Conservation (phyloP, 257 asterid genomes). For the Forsythia viridissima region DNA sequence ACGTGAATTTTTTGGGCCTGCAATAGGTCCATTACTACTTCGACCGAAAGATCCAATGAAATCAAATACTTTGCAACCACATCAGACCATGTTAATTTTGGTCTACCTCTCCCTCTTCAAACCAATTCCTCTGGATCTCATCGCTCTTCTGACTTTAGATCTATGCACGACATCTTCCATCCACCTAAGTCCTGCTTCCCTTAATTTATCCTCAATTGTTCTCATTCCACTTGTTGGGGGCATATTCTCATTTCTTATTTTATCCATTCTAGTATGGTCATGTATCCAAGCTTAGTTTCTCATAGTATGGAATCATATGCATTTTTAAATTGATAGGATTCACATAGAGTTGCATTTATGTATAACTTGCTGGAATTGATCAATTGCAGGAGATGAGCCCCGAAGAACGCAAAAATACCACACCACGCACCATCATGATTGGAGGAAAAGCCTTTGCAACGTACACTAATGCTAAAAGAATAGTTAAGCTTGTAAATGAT, state of each 20-base stretch:
- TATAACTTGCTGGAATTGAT: not conserved
- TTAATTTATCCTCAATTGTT: not conserved
- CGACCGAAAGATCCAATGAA: no score
- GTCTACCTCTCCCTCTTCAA: not conserved
- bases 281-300: not conserved
- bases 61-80: no score
- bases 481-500: conserved; percentile 93
- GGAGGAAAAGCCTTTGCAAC: conserved; percentile 99
- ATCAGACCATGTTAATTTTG: not conserved
- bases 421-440: conserved; percentile 94
- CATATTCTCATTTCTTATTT: not conserved
- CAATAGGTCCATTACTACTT: not conserved
- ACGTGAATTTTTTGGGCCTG: not conserved
- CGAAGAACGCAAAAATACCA: conserved; percentile 68
- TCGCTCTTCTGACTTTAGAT: not conserved
- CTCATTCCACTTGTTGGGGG: not conserved
- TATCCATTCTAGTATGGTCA: not conserved
- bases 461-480: conserved; percentile 92
- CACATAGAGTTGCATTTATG: not conserved
- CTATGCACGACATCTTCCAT: not conserved
- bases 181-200: not conserved
- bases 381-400: conserved; percentile 90
- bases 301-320: not conserved
- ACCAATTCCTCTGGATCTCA: not conserved
- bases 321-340: not conserved